Conservation (phyloP, 2,329 filamentous ascomycete genomes). For the Trichoderma semiorbis region DNA sequence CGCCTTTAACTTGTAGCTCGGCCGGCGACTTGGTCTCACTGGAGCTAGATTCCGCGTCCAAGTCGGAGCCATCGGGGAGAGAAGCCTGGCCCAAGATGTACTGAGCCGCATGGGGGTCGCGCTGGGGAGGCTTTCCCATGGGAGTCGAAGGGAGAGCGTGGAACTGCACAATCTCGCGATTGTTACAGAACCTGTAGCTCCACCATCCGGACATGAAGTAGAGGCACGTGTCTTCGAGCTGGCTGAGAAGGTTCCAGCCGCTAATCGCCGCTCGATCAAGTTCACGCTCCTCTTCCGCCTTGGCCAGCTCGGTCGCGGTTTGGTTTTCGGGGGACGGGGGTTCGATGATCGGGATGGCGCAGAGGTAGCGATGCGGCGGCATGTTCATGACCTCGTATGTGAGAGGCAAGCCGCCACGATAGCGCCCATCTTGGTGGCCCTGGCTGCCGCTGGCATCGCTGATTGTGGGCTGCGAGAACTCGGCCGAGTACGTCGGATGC, state of each 20-base stretch:
- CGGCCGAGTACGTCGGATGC: slow-evolving; percentile 39
- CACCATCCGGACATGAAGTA: slow-evolving; percentile 87
- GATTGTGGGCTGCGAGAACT: slow-evolving; percentile 40
- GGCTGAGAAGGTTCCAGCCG: slow-evolving; percentile 75
- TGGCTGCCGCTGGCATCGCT: slow-evolving; percentile 26
- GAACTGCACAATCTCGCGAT: slow-evolving; percentile 82
- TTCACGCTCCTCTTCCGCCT: slow-evolving; percentile 76
- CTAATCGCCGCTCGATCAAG: slow-evolving; percentile 70
- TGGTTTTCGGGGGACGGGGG: slow-evolving; percentile 56
- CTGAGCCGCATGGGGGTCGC: slow-evolving; percentile 71
- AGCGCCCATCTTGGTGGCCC: slow-evolving; percentile 30
- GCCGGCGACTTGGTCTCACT: slow-evolving; percentile 43
- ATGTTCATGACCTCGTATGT: slow-evolving; percentile 74
- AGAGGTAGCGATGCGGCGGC: slow-evolving; percentile 71
- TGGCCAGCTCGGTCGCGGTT: slow-evolving; percentile 63
- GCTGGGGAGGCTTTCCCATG: slow-evolving; percentile 69
- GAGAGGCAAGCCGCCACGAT: slow-evolving; percentile 25
- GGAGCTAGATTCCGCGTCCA: slow-evolving; percentile 22
- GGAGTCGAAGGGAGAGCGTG: slow-evolving; percentile 70
- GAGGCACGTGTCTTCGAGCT: slow-evolving; percentile 78
- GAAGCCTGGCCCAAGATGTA: slow-evolving; percentile 67
- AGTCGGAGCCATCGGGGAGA: slow-evolving; percentile 31
- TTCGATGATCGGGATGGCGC: slow-evolving; percentile 71
- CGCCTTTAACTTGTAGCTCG: slow-evolving; percentile 75
- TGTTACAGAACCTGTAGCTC: slow-evolving; percentile 95